phyloP scores from a whole-genome alignment of 192 early-diverging fungal species.

The Mortierella antarctica region DNA sequence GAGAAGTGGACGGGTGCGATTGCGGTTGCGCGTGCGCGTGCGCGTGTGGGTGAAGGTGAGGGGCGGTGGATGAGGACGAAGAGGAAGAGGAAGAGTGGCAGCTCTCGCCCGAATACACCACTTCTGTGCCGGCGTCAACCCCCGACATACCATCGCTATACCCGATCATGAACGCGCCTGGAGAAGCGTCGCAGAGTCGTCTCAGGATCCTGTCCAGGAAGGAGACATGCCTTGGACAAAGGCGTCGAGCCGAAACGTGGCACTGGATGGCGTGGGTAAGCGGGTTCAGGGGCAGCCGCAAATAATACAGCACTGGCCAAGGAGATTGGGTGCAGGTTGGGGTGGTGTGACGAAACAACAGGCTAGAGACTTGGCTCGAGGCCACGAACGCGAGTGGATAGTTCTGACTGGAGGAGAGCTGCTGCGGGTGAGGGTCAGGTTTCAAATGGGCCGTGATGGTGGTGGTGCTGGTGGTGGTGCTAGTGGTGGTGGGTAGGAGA shows the following conservation, averaged over 20 bases:
- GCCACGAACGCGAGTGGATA: conserved; percentile 32
- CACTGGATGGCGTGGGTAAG: conserved; percentile 28
- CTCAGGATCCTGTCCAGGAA: conserved; percentile 34
- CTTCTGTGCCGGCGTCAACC: conserved; percentile 32
- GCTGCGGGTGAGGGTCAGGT: neutral
- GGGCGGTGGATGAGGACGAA: neutral
- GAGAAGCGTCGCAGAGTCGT: conserved; percentile 36
- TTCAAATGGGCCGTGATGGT: too few species aligned
- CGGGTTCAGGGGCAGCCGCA: conserved; percentile 33
- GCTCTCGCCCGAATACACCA: conserved; percentile 38
- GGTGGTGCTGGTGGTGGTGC: neutral
- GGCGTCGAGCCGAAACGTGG: conserved; percentile 30
- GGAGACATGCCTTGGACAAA: conserved; percentile 17
- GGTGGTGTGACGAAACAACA: neutral
- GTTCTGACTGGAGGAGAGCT: conserved; percentile 4
- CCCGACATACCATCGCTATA: conserved; percentile 43
- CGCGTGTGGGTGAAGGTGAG: neutral
- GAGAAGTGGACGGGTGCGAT: neutral
- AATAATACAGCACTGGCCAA: conserved; percentile 8
- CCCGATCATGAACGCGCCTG: conserved; percentile 33
- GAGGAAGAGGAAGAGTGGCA: neutral
- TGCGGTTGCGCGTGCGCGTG: too few species aligned
- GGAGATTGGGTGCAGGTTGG: neutral
- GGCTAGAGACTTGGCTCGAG: conserved; percentile 4
- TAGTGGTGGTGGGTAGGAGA: neutral